A percentile compares a stretch with the other conserved stretches of the same genome.
Conservation (phyloP, 495 filamentous ascomycete species). For the Hyaloscypha bicolor region DNA sequence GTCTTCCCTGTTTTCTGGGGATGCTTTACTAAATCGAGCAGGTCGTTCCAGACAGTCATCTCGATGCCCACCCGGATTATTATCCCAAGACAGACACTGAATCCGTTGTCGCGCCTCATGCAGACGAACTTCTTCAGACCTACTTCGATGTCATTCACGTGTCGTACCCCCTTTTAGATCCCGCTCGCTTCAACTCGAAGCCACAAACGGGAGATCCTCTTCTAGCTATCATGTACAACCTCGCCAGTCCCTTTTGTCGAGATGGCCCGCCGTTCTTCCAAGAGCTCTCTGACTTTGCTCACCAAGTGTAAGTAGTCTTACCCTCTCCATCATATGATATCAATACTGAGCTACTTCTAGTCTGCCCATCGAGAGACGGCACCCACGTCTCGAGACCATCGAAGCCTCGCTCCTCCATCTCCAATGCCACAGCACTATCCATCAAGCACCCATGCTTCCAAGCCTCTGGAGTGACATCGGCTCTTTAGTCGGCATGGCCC, state of each 20-base stretch:
- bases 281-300: slow-evolving; percentile 10
- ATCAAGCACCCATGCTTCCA: slow-evolving; percentile 11
- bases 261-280: slow-evolving; percentile 7
- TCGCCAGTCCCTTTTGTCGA: slow-evolving; percentile 21
- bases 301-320: slow-evolving; percentile 15
- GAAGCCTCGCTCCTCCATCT: slow-evolving; percentile 21
- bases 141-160: slow-evolving; percentile 25
- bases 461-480: slow-evolving; percentile 16
- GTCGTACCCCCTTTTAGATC: slow-evolving; percentile 23
- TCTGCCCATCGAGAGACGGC: slow-evolving; percentile 15
- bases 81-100: slow-evolving; percentile 22
- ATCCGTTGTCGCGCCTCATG: slow-evolving; percentile 13
- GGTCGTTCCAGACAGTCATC: slow-evolving; percentile 21
- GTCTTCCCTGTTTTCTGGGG: background rate
- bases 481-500: slow-evolving; percentile 51
- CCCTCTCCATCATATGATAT: background rate
- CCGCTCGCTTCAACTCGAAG: slow-evolving; percentile 7
- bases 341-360: slow-evolving; percentile 2
- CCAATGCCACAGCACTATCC: slow-evolving; percentile 18
- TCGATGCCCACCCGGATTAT: slow-evolving; percentile 14
- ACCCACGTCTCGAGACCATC: slow-evolving; percentile 23
- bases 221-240: slow-evolving; percentile 21
- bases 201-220: slow-evolving; percentile 15
- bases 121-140: slow-evolving; percentile 4
- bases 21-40: background rate